Conservation (phyloP, 805 yeast species). For the Ogataea parapolymorpha region DNA sequence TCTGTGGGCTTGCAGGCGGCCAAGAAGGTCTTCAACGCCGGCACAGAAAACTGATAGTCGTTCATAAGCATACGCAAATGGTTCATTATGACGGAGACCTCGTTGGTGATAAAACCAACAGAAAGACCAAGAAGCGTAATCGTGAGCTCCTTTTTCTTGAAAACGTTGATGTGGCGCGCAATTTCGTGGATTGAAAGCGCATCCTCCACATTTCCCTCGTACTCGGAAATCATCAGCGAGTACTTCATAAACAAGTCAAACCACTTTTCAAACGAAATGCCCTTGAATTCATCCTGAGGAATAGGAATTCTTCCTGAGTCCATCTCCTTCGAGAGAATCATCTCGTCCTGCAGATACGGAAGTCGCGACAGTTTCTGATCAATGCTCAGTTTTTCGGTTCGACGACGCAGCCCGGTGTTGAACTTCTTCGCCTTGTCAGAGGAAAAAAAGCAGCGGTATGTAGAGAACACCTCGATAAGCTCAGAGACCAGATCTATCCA, state of each 20-base stretch:
- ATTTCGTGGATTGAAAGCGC: constrained; percentile 69
- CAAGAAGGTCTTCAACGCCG: constrained; percentile 61
- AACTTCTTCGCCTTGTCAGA: constrained; percentile 68
- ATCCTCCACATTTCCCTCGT: constrained; percentile 51
- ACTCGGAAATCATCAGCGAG: constrained; percentile 62
- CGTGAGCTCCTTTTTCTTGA: constrained; percentile 56
- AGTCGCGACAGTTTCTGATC: constrained; percentile 73
- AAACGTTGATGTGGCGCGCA: constrained; percentile 76
- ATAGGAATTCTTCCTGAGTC: constrained; percentile 29
- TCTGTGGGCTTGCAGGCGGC: constrained; percentile 40
- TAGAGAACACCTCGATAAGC: constrained; percentile 76
- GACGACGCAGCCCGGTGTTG: constrained; percentile 63
- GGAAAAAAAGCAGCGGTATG: constrained; percentile 75
- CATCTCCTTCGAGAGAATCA: constrained; percentile 32
- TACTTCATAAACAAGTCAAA: constrained; percentile 78
- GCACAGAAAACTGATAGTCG: constrained; percentile 72
- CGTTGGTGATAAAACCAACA: constrained; percentile 42
- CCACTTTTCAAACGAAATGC: constrained; percentile 78
- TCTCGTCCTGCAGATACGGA: constrained; percentile 60
- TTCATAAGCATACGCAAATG: constrained; percentile 62
- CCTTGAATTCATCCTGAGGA: constrained; percentile 64
- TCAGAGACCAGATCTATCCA: constrained; percentile 87
- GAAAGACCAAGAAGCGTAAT: constrained; percentile 68
- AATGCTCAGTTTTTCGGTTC: constrained; percentile 58
- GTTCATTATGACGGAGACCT: constrained; percentile 51